These are phyloP conservation scores for Solanum virginianum DNA, from an alignment of 257 asterid species.

Conservation along the genomic window DNA sequence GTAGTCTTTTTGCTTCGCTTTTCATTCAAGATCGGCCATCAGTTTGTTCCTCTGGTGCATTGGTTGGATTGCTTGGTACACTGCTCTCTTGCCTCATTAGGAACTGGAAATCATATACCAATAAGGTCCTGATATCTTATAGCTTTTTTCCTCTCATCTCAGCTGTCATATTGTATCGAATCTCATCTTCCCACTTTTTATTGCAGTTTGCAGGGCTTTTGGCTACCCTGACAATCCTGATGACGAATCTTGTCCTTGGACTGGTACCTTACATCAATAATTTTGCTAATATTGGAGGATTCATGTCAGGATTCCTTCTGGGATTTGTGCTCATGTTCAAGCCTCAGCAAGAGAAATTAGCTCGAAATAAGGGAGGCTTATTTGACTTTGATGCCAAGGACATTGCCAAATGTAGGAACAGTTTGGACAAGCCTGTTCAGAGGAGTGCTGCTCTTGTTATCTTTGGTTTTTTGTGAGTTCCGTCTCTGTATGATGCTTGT, in stretches of 20 bases:
- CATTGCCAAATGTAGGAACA: slow-evolving; percentile 26
- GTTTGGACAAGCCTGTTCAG: slow-evolving; percentile 46
- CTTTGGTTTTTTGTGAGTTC: slow-evolving; percentile 56
- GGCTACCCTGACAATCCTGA: slow-evolving; percentile 27
- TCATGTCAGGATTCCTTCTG: slow-evolving; percentile 60
- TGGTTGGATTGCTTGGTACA: slow-evolving; percentile 81
- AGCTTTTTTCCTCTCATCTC: neutral
- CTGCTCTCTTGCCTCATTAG: slow-evolving; percentile 55
- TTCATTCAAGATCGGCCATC: slow-evolving; percentile 75
- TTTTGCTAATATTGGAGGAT: slow-evolving; percentile 73
- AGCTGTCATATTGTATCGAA: neutral
- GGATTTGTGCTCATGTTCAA: slow-evolving; percentile 51
- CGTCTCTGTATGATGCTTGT: neutral
- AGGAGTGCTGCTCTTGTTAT: slow-evolving; percentile 43
- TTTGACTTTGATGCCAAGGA: slow-evolving; percentile 48
- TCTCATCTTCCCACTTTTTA: neutral
- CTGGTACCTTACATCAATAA: slow-evolving; percentile 68
- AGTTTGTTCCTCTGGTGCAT: slow-evolving; percentile 70
- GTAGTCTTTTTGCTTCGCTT: slow-evolving; percentile 55
- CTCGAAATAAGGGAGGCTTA: slow-evolving; percentile 44
- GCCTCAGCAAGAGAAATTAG: slow-evolving; percentile 38
- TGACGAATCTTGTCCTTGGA: slow-evolving; percentile 42
- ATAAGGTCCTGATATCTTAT: slow-evolving; percentile 34
- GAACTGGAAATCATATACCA: slow-evolving; percentile 58
- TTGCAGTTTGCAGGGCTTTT: slow-evolving; percentile 51